Conservation (phyloP, 176 grass and related monocot species). For the Poa pratensis region DNA sequence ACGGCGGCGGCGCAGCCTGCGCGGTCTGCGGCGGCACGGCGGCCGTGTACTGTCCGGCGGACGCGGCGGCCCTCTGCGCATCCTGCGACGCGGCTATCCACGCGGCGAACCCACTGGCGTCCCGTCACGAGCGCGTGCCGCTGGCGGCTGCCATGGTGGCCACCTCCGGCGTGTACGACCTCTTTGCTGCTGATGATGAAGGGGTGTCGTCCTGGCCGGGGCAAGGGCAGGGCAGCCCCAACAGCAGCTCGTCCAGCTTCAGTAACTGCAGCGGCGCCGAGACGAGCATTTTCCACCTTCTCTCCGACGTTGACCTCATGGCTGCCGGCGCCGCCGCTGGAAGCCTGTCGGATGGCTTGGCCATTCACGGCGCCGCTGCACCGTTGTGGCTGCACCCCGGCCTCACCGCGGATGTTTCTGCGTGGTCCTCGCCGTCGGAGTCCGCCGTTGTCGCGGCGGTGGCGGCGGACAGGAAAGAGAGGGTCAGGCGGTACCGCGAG, state of each 20-base stretch:
- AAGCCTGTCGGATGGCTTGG: constrained; percentile 32
- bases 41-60: constrained; percentile 54
- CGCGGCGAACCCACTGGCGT: constrained; percentile 47
- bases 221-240: constrained; percentile 35
- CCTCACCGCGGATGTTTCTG: background rate
- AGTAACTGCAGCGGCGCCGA: constrained; percentile 26
- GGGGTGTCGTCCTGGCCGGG: constrained; percentile 38
- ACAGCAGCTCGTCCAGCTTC: constrained; percentile 46
- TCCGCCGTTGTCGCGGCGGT: constrained; percentile 10
- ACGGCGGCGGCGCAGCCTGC: constrained; percentile 24
- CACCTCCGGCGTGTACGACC: constrained; percentile 51
- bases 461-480: constrained; percentile 47
- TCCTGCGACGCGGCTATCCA: constrained; percentile 64
- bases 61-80: constrained; percentile 58
- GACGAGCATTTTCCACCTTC: constrained; percentile 44
- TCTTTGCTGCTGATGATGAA: constrained; percentile 46
- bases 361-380: background rate
- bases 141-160: constrained; percentile 30
- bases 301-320: constrained; percentile 48
- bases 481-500: constrained; percentile 74
- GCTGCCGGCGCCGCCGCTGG: background rate
- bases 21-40: constrained; percentile 52
- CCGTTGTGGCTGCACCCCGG: constrained; percentile 36
- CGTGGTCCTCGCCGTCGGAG: constrained; percentile 20
- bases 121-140: constrained; percentile 57